Conservation (phyloP, 1,284 basidiomycete species). For the Boletus sp. region DNA sequence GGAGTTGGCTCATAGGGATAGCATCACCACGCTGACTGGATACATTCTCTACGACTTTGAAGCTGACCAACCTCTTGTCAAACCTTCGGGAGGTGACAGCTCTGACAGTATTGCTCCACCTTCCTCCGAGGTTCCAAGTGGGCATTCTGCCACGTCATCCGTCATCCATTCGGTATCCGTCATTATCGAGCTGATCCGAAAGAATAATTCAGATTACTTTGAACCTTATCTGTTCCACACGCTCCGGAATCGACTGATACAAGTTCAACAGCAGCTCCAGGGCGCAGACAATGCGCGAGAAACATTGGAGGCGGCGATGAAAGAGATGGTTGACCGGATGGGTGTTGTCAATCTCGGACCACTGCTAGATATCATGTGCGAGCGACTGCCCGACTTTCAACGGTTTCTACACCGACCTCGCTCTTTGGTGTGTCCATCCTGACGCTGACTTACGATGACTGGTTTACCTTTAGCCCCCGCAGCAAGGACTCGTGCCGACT, state of each 20-base stretch:
- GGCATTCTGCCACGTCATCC: slow-evolving; percentile 81
- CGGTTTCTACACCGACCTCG: slow-evolving; percentile 69
- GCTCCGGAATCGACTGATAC: slow-evolving; percentile 84
- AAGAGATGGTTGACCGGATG: slow-evolving; percentile 84
- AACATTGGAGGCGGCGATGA: slow-evolving; percentile 76
- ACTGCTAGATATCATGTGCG: slow-evolving; percentile 75
- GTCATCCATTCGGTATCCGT: slow-evolving; percentile 87
- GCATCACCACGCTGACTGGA: slow-evolving; percentile 67
- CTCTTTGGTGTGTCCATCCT: slow-evolving; percentile 55
- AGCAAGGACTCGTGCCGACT: slow-evolving; percentile 67
- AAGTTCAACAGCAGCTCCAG: slow-evolving; percentile 70
- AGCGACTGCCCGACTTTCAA: slow-evolving; percentile 70
- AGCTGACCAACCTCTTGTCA: slow-evolving; percentile 21
- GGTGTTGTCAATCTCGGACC: slow-evolving; percentile 92
- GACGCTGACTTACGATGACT: slow-evolving; percentile 2
- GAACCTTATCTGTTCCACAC: slow-evolving; percentile 99
- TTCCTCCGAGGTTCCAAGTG: slow-evolving; percentile 47
- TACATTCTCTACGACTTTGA: slow-evolving; percentile 77
- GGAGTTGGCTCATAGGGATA: slow-evolving; percentile 79
- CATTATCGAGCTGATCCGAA: slow-evolving; percentile 93
- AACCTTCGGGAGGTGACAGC: slow-evolving; percentile 11
- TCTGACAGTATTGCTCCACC: slow-evolving; percentile 11
- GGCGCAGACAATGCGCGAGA: slow-evolving; percentile 60
- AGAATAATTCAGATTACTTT: slow-evolving; percentile 99
- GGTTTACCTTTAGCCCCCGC: slow-evolving; percentile 6